Evolutionary conservation across 2,329 filamentous ascomycete genomes (phyloP), one percentile per base, ranked within the genome.

Genomic region (Colletotrichum echinochloae): DNA sequence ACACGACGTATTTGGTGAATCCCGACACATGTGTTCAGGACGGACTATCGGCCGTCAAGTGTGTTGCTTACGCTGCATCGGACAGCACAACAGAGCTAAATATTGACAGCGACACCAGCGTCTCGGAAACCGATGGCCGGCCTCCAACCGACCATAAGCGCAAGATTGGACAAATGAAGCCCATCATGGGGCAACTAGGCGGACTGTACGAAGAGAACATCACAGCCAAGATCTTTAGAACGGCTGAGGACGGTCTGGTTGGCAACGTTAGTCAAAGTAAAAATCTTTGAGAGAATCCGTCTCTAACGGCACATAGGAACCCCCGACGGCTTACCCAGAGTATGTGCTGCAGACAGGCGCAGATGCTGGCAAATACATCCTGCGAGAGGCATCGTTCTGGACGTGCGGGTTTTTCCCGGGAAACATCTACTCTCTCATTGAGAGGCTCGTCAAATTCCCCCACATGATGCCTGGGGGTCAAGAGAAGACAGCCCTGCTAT

Each of bases 401-500:
- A 82, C 81, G 0, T 81, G 79, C 39, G 81, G 81, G 20, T 82
- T 82, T 75, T 82, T 82, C 60, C 81, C 81, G 0, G 81, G 81
- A 1, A 77, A 72, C 39, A 74, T 82, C 3, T 81, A 81, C 69
- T 74, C 76, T 8, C 20, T 82, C 1, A 71, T 80, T 0, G 81
- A 82, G 62, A 76, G 81, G 0, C 71, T 77, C 1, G 65, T 77
- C 57, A 78, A 76, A 60, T 81, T 76, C 26, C 81, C 81, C 0
- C 71, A 76, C 4, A 70, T 73, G 14, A 65, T 75, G 26, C 71
- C 72, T 1, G 52, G 54, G 0, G 73, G 60, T 0, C 61, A 54
- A 0, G 23, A 70, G 2, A 65, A 74, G 5, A 65, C 72, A 8
- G 48, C 60, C 2, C n/a, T 77, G 23, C 72, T 74, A 11, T 60